Evolutionary conservation across 306 rosid genomes (phyloP), one percentile per base, ranked within the genome.

Genomic region (Cucurbita pepo): DNA sequence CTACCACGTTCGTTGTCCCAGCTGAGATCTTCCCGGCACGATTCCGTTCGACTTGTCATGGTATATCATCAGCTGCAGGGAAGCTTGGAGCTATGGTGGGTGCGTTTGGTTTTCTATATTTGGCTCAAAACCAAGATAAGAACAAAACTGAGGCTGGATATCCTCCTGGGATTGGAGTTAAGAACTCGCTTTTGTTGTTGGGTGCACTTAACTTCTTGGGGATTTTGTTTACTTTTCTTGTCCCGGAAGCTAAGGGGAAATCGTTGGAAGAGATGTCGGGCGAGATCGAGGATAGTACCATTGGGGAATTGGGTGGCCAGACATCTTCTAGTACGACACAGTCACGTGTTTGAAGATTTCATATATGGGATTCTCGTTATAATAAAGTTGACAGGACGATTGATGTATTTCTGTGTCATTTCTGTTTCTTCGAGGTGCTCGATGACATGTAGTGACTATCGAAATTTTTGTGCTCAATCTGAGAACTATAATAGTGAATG

Each of bases 21-120:
- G 96, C 95, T 0, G 96, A 90, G 85, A 84, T 90, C 25, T 91
- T 91, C 76, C 95, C 92, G 0, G 92, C 92, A 8, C 85, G 95
- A 36, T 81, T 91, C n/a, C 76, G 95, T 15, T 82, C 92, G 8
- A 91, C 92, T 22, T 91, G 97, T 76, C 97, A 91, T 1, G 95
- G 92, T 4, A 86, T 91, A 71, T 91, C 97, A 15, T 83, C 95
- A 1, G 92, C 97, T 5, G 10, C 83, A 0, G 95, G 95, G 22
- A 91, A 88, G 82, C 80, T 88, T 8, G 95, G 97, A 3, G 97
- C 97, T 12, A 88, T 88, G 3, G 67, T 88, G 51, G 95, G 97
- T 40, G 90, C 90, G 34, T 91, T 91, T 2, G 97, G 95, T 9
- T 88, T 91, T 83, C 82, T 91, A 77, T 85, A 88, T 56, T 77